phyloP scores from a whole-genome alignment of 306 rosid genomes.

The Cajanus cajan region DNA sequence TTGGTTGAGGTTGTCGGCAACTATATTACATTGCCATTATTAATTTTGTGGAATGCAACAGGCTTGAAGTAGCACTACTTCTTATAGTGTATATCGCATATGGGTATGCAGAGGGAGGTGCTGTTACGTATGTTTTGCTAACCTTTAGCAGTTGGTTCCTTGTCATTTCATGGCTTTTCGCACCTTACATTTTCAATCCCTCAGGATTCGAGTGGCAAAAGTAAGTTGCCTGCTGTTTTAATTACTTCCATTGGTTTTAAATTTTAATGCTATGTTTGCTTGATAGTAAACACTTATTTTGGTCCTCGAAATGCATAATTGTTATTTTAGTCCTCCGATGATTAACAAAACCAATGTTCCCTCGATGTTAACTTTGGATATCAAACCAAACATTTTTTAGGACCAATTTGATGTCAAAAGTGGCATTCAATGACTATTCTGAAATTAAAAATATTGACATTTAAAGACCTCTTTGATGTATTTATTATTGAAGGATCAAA shows the following conservation, averaged over 20 bases:
- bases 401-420: neutral
- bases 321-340: neutral
- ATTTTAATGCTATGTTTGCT: neutral
- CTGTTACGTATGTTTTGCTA: conserved; percentile 72
- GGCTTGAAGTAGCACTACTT: conserved; percentile 90
- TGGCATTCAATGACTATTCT: neutral
- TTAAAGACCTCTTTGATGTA: neutral
- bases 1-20: conserved; percentile 15
- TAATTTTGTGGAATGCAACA: conserved; percentile 41
- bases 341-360: neutral
- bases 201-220: conserved; percentile 99
- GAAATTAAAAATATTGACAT: neutral
- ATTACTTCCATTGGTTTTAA: neutral
- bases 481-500: conserved; percentile 1
- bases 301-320: neutral
- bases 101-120: conserved; percentile 78
- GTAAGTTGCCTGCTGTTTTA: conserved; percentile 49
- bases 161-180: conserved; percentile 97
- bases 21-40: conserved; percentile 5
- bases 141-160: conserved; percentile 99
- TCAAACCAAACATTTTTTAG: neutral
- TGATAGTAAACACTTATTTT: neutral
- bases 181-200: conserved; percentile 96
- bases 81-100: conserved; percentile 81
- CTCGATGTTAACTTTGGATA: neutral